These are phyloP conservation scores for Lichtheimia ramosa DNA, from an alignment of 371 early-diverging fungal genomes.

Conservation along the genomic window DNA sequence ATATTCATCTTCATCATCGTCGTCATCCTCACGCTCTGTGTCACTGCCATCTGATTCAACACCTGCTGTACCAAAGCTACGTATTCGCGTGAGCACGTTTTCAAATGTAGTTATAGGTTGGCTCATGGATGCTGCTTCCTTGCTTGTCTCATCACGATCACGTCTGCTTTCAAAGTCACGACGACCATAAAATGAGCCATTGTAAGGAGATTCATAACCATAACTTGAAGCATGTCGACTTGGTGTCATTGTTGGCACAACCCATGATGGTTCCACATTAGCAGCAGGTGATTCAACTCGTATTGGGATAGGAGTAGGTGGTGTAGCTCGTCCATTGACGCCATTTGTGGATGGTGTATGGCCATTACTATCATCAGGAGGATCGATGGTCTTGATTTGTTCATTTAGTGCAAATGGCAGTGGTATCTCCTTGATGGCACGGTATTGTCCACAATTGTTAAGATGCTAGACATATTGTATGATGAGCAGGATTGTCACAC, in stretches of 20 bases:
- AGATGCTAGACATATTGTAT: constrained; percentile 53
- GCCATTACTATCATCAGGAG: neutral
- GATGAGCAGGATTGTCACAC: neutral
- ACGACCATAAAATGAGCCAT: constrained; percentile 47
- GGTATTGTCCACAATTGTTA: constrained; percentile 84
- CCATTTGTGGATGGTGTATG: neutral
- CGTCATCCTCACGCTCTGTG: constrained; percentile 24
- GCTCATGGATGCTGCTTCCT: constrained; percentile 6
- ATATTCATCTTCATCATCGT: constrained; percentile 7
- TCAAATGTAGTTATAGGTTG: constrained; percentile 12
- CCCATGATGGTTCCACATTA: neutral
- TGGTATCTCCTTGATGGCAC: constrained; percentile 87
- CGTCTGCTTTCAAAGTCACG: constrained; percentile 50
- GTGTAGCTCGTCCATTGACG: constrained; percentile 1
- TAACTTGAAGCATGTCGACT: constrained; percentile 1
- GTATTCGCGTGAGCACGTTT: constrained; percentile 22
- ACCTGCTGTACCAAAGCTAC: constrained; percentile 12
- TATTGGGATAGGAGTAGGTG: constrained; percentile 12
- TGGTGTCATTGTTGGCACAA: neutral
- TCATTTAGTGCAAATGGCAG: constrained; percentile 59
- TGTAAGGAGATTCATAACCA: constrained; percentile 6
- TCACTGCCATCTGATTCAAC: constrained; percentile 13
- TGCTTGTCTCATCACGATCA: constrained; percentile 23
- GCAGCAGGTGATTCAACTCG: neutral
- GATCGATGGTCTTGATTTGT: constrained; percentile 17